Evolutionary conservation across 495 filamentous ascomycete genomes (phyloP).

Genomic region (Durotheca rogersii): DNA sequence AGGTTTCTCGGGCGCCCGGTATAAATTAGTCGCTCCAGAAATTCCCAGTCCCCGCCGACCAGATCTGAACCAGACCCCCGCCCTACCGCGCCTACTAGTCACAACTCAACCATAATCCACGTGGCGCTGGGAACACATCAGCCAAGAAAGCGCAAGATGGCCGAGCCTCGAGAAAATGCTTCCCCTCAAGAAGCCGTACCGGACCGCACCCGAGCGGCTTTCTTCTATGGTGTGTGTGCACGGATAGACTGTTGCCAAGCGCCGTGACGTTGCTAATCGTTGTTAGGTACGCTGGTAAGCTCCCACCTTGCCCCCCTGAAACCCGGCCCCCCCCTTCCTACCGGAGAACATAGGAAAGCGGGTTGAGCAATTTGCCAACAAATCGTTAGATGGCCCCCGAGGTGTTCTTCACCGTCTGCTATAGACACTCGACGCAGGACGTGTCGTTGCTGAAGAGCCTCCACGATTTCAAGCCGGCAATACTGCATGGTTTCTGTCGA

Average conservation of each 20-base stretch:
- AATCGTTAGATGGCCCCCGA: conserved; percentile 70
- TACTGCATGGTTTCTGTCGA: conserved; percentile 70
- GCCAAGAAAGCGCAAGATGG: not conserved
- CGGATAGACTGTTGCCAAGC: not conserved
- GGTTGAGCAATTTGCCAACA: conserved; percentile 30
- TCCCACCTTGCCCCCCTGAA: too few relatives aligned
- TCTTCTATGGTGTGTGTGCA: conserved; percentile 63
- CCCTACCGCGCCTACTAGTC: not conserved
- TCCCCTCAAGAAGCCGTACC: conserved; percentile 7
- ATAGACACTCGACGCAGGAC: conserved; percentile 51
- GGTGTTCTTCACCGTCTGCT: conserved; percentile 81
- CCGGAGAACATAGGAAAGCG: too few relatives aligned
- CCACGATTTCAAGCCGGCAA: conserved; percentile 68
- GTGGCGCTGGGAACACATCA: not conserved
- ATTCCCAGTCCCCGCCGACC: too few relatives aligned
- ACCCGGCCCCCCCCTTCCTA: too few relatives aligned
- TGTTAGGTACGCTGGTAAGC: conserved; percentile 42
- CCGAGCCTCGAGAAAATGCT: too few relatives aligned
- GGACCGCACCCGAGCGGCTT: conserved; percentile 49
- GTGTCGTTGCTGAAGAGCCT: conserved; percentile 50
- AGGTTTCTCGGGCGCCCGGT: too few relatives aligned
- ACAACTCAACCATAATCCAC: not conserved
- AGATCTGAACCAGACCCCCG: too few relatives aligned
- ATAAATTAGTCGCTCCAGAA: too few relatives aligned
- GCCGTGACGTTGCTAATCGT: conserved; percentile 6